phyloP scores from a whole-genome alignment of 768 basidiomycete genomes.

The Tubosaeta sp. region DNA sequence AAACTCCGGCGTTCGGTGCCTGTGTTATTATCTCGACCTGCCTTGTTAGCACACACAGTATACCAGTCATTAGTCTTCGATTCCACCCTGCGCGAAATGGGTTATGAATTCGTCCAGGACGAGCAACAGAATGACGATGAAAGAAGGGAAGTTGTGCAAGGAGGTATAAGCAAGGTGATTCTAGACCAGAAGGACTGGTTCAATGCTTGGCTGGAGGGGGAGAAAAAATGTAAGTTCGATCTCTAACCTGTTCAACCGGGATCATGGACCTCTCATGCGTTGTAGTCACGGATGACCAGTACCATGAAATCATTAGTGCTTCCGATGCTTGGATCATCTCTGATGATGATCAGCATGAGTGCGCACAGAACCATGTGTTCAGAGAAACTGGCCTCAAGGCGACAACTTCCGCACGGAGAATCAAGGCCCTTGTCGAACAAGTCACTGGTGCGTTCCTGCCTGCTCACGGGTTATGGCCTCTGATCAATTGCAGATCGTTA shows the following conservation, averaged over 20 bases:
- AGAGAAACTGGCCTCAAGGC: constrained; percentile 48
- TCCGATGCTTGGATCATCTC: constrained; percentile 83
- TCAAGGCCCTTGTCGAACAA: constrained; percentile 86
- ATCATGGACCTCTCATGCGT: neutral
- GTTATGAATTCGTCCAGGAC: constrained; percentile 49
- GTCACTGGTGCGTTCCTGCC: constrained; percentile 62
- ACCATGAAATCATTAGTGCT: constrained; percentile 75
- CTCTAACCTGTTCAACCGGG: neutral
- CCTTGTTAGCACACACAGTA: constrained; percentile 90
- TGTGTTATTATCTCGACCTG: constrained; percentile 66
- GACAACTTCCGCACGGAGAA: constrained; percentile 77
- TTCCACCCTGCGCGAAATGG: constrained; percentile 66
- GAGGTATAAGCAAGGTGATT: constrained; percentile 78
- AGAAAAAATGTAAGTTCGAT: constrained; percentile 70
- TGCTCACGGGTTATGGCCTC: neutral
- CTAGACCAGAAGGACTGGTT: constrained; percentile 88
- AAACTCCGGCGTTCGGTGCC: constrained; percentile 78
- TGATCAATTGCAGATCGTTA: constrained; percentile 67
- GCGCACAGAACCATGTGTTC: constrained; percentile 22
- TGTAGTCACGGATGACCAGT: constrained; percentile 83
- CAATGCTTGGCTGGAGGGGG: constrained; percentile 83
- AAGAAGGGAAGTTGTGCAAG: constrained; percentile 45
- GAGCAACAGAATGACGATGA: constrained; percentile 15
- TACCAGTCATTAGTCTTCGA: constrained; percentile 92
- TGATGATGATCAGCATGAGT: constrained; percentile 55